A percentile compares a stretch with the other conserved stretches of the same genome.
These are phyloP conservation scores for Hapsidospora chrysogenum DNA, from an alignment of 495 filamentous ascomycete species.

Conservation along the genomic window DNA sequence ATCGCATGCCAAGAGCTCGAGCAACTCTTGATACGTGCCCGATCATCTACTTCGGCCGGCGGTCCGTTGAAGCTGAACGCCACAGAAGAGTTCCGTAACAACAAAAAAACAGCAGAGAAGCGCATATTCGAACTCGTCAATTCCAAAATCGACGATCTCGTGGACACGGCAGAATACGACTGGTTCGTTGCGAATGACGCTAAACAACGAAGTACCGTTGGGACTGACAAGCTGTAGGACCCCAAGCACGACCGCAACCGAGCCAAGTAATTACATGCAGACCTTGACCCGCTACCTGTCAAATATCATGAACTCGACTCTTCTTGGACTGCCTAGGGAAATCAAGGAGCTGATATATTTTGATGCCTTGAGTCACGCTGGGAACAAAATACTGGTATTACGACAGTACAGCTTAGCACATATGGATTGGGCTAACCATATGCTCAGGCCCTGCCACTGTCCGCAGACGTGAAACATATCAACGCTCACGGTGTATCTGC, in stretches of 20 bases:
- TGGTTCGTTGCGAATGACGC: conserved; percentile 53
- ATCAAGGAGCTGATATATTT: conserved; percentile 98
- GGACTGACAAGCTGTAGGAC: too few species aligned
- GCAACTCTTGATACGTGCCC: conserved; percentile 59
- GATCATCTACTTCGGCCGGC: conserved; percentile 60
- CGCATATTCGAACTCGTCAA: conserved; percentile 97
- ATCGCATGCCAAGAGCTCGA: conserved; percentile 79
- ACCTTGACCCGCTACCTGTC: conserved; percentile 84
- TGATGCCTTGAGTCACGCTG: conserved; percentile 81
- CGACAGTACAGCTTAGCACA: not conserved
- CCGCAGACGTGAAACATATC: conserved; percentile 63
- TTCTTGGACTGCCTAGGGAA: conserved; percentile 77
- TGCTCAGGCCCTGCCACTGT: conserved; percentile 58
- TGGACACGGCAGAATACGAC: conserved; percentile 93
- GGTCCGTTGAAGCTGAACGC: conserved; percentile 60
- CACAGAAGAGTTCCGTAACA: conserved; percentile 67
- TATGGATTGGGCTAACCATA: conserved; percentile 1
- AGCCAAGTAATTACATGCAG: conserved; percentile 84
- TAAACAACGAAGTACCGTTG: too few species aligned
- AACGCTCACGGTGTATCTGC: conserved; percentile 71
- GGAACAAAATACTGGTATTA: conserved; percentile 64
- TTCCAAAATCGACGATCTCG: conserved; percentile 94
- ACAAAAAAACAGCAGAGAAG: conserved; percentile 93
- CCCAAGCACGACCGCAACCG: conserved; percentile 40
- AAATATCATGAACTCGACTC: conserved; percentile 88